phyloP scores from a whole-genome alignment of 495 filamentous ascomycete genomes.

The Xylaria castorea region DNA sequence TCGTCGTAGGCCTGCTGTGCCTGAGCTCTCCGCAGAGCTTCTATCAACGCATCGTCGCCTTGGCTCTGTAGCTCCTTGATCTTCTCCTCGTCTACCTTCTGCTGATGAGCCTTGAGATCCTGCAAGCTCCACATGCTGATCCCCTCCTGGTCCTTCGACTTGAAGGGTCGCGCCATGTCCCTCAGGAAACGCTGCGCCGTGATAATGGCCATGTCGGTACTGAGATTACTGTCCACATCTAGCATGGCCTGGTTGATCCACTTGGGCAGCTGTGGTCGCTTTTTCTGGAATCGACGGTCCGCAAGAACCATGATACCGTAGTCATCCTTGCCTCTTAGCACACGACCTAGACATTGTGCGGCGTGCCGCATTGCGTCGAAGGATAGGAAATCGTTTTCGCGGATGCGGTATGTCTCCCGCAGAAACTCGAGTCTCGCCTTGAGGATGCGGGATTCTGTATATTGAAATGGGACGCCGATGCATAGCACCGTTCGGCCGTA shows the following conservation, averaged over 20 bases:
- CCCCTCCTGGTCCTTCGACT: slow-evolving; percentile 81
- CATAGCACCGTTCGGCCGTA: slow-evolving; percentile 96
- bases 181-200: slow-evolving; percentile 87
- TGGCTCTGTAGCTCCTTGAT: slow-evolving; percentile 50
- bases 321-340: slow-evolving; percentile 95
- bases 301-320: slow-evolving; percentile 99
- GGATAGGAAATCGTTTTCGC: slow-evolving; percentile 96
- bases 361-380: slow-evolving; percentile 99
- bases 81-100: slow-evolving; percentile 71
- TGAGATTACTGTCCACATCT: slow-evolving; percentile 84
- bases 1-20: slow-evolving; percentile 39
- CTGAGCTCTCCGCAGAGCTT: slow-evolving; percentile 32
- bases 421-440: slow-evolving; percentile 97
- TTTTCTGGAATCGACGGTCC: slow-evolving; percentile 88
- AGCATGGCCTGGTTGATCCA: slow-evolving; percentile 93
- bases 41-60: slow-evolving; percentile 30
- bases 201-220: slow-evolving; percentile 93
- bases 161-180: slow-evolving; percentile 90
- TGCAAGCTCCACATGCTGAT: slow-evolving; percentile 87
- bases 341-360: slow-evolving; percentile 94
- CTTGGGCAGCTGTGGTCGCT: slow-evolving; percentile 87
- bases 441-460: slow-evolving; percentile 96
- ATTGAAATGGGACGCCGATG: slow-evolving; percentile 98
- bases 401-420: slow-evolving; percentile 94
- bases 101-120: slow-evolving; percentile 79